These are phyloP conservation scores for Oryza punctata DNA, from an alignment of 176 grass and related monocot species.

Conservation along the genomic window DNA sequence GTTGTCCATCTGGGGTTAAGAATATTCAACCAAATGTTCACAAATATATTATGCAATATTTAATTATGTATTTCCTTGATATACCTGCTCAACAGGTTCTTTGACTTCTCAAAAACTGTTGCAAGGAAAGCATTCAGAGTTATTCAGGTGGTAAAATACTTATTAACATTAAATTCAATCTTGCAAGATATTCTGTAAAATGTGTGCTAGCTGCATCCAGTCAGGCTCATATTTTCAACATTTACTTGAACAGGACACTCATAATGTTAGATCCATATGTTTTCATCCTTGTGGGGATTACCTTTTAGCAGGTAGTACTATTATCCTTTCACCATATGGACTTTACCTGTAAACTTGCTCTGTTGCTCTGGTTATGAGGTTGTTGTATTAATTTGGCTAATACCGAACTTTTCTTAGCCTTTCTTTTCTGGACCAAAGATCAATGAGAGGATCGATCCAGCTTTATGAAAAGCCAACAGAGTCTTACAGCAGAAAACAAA, in stretches of 20 bases:
- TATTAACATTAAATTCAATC: conserved; percentile 12
- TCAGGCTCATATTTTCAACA: conserved; percentile 13
- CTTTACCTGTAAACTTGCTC: conserved; percentile 19
- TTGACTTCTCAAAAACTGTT: conserved; percentile 90
- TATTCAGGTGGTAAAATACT: conserved; percentile 72
- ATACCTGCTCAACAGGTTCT: conserved; percentile 64
- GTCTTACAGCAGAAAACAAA: background rate
- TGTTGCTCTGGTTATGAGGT: conserved; percentile 23
- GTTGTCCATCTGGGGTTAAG: background rate
- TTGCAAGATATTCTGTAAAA: conserved; percentile 25
- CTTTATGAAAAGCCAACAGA: background rate
- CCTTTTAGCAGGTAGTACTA: conserved; percentile 90
- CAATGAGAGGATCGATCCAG: background rate
- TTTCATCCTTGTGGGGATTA: conserved; percentile 98
- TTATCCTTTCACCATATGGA: conserved; percentile 28
- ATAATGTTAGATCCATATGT: conserved; percentile 97
- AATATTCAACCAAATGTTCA: background rate
- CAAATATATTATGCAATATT: background rate
- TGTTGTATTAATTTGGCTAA: conserved; percentile 12
- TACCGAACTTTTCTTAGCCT: conserved; percentile 16
- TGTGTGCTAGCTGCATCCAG: background rate
- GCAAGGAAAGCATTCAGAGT: conserved; percentile 97
- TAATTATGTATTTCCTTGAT: conserved; percentile 6
- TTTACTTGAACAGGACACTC: conserved; percentile 80
- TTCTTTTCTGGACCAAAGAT: background rate